Conservation (phyloP, 495 filamentous ascomycete genomes). For the Xanthoparmelia taractica region DNA sequence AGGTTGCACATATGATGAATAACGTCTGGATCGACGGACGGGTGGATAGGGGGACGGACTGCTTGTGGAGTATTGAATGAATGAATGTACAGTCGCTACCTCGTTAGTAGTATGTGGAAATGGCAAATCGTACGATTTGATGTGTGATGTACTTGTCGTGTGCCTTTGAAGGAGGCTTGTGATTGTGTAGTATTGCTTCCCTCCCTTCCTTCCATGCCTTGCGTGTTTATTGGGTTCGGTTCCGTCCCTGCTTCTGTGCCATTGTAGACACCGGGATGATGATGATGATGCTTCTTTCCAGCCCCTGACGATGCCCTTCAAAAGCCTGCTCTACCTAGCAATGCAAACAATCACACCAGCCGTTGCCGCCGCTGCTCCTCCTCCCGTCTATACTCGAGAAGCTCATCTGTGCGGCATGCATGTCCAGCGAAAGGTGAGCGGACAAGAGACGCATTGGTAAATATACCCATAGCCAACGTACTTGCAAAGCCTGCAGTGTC, state of each 20-base stretch:
- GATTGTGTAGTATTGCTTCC: neutral
- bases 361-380: neutral
- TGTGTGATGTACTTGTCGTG: neutral
- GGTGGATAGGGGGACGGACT: no score
- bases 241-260: no score
- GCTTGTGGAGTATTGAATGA: no score
- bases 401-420: constrained; percentile 5
- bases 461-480: neutral
- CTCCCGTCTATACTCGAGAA: neutral
- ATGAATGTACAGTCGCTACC: no score
- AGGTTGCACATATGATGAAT: neutral
- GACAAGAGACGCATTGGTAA: neutral
- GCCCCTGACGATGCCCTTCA: neutral
- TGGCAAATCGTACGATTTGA: neutral
- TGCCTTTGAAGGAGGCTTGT: neutral
- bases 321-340: neutral
- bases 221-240: no score
- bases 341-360: neutral
- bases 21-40: no score
- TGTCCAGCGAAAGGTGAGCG: neutral
- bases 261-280: no score
- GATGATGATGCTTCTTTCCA: neutral
- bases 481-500: constrained; percentile 3
- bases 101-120: neutral
- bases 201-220: no score